Percentiles rank a stretch among this genome's conserved stretches.
phyloP scores from a whole-genome alignment of 2,329 filamentous ascomycete genomes.

The Verticillium isaacii region DNA sequence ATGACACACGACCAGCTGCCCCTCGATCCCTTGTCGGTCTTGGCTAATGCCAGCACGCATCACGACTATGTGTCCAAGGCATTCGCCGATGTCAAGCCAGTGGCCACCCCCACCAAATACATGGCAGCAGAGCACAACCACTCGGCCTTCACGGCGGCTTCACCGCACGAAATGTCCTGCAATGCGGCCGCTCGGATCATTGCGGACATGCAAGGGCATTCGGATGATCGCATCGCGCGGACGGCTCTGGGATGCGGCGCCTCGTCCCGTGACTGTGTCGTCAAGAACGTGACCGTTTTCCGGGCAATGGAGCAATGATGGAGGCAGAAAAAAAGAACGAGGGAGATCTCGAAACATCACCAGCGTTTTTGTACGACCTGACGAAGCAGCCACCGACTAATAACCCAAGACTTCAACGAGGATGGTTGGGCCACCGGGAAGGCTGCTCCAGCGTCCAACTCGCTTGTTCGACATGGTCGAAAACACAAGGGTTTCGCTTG shows the following conservation, averaged over 20 bases:
- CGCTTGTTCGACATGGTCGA: neutral
- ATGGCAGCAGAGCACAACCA: slow-evolving; percentile 11
- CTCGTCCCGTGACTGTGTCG: slow-evolving; percentile 21
- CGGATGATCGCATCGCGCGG: slow-evolving; percentile 19
- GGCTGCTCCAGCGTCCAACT: neutral
- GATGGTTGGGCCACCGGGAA: no score
- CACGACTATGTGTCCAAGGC: slow-evolving; percentile 19
- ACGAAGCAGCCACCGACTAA: no score
- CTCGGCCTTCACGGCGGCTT: slow-evolving; percentile 14
- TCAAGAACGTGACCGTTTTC: slow-evolving; percentile 28
- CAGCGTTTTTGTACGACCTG: neutral
- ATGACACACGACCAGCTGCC: slow-evolving; percentile 5
- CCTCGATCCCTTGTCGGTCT: slow-evolving; percentile 30
- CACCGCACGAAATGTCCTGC: slow-evolving; percentile 28
- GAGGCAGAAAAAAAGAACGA: neutral
- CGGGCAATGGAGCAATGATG: slow-evolving; percentile 23
- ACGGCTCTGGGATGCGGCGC: slow-evolving; percentile 23
- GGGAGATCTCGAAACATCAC: neutral
- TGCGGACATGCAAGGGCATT: slow-evolving; percentile 31
- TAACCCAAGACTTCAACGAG: neutral
- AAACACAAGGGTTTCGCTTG: neutral
- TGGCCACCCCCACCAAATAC: neutral
- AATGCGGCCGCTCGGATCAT: slow-evolving; percentile 30
- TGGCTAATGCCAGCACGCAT: slow-evolving; percentile 27
- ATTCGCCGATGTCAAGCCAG: slow-evolving; percentile 7